These are phyloP conservation scores for Polytrichum formosum DNA, from an alignment of 225 moss, liverwort and hornwort genomes.

Conservation along the genomic window DNA sequence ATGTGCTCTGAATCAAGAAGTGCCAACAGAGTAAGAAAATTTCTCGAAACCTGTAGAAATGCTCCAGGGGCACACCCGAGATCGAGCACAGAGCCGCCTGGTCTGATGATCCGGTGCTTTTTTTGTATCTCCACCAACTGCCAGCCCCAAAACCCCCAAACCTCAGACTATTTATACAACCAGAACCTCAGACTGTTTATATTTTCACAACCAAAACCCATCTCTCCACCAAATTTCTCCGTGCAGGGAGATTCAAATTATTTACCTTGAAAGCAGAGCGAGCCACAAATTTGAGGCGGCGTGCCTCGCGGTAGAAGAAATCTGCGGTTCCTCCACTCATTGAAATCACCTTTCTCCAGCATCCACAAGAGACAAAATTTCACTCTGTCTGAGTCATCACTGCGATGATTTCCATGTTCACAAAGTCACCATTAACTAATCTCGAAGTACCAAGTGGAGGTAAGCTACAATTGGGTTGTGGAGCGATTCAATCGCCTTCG, in stretches of 20 bases:
- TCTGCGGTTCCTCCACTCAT: slow-evolving; percentile 91
- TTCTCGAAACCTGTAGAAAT: slow-evolving; percentile 73
- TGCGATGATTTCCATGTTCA: too few relatives aligned
- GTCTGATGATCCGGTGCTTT: slow-evolving; percentile 73
- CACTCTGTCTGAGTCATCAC: too few relatives aligned
- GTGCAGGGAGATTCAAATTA: too few relatives aligned
- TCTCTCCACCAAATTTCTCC: not conserved
- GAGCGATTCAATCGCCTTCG: too few relatives aligned
- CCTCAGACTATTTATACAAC: not conserved
- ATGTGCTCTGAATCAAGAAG: too few relatives aligned
- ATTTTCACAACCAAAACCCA: not conserved
- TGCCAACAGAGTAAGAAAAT: too few relatives aligned
- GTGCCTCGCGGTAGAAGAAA: slow-evolving; percentile 90
- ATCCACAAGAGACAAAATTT: not conserved
- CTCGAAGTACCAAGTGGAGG: too few relatives aligned
- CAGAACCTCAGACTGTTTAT: too few relatives aligned
- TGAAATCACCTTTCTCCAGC: slow-evolving; percentile 6
- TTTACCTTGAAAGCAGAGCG: slow-evolving; percentile 91
- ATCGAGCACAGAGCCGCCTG: slow-evolving; percentile 75
- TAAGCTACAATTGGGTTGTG: too few relatives aligned
- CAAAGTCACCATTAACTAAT: too few relatives aligned
- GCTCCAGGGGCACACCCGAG: slow-evolving; percentile 98
- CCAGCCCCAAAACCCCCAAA: slow-evolving; percentile 4
- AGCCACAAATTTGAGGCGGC: slow-evolving; percentile 87
- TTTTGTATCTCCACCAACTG: slow-evolving; percentile 95